Evolutionary conservation across 2,329 filamentous ascomycete species (phyloP), one percentile per base, ranked within the genome.

Genomic region (Paracorniculantispora psalliotae): DNA sequence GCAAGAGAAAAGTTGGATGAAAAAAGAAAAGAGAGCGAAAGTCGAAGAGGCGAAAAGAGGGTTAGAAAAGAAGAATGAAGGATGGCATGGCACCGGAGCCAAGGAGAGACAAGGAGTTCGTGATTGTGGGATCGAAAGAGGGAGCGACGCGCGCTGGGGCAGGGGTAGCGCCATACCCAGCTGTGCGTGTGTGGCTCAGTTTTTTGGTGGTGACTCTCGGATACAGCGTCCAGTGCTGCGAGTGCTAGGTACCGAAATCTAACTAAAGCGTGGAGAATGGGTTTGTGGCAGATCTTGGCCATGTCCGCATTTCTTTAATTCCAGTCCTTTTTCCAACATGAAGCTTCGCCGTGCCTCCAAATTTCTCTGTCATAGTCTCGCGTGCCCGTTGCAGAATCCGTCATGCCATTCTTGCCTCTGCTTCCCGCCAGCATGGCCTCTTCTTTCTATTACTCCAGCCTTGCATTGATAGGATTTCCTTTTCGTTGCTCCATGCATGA

Each of bases 171-270:
- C 12, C 19, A 17, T n/a, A 39, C n/a, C 21, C 23, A 25, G 30
- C 46, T 28, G 46, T 25, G 28, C 28, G 48, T n/a, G 53, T 55
- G 52, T 55, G 52, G 52, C 39, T 47, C n/a, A n/a, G n/a, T n/a
- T n/a, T n/a, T n/a, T n/a, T n/a, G n/a, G n/a, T n/a, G n/a, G n/a
- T n/a, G n/a, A n/a, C n/a, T n/a, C n/a, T n/a, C n/a, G n/a, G n/a
- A n/a, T n/a, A n/a, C n/a, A n/a, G n/a, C n/a, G n/a, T n/a, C n/a
- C n/a, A n/a, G n/a, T n/a, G n/a, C n/a, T n/a, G n/a, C 12, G 33
- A 23, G 26, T 52, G 49, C 26, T 23, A 50, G 47, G 30, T 51
- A 23, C 19, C 50, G 49, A 50, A 30, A 30, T 48, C 12, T 30
- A n/a, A n/a, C n/a, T n/a, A n/a, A 19, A 7, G 26, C 5, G 13